Conservation (phyloP, 2,329 filamentous ascomycete species). For the Ophiostoma sp. region DNA sequence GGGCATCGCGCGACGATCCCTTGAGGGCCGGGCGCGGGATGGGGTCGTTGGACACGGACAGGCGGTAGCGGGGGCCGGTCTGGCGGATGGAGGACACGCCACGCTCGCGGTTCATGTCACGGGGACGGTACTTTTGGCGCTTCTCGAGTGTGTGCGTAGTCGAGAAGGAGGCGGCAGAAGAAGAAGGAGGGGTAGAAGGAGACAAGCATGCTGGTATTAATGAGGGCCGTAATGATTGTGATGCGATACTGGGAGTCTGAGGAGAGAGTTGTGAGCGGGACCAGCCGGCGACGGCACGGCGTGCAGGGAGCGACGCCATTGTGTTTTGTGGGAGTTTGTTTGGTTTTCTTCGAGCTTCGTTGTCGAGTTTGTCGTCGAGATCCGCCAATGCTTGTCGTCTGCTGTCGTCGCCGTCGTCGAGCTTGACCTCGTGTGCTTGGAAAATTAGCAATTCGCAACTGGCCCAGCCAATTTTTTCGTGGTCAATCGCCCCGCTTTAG, state of each 20-base stretch:
- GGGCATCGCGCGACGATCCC: neutral
- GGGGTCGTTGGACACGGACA: conserved; percentile 66
- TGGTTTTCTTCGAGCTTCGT: neutral
- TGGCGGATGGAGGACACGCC: conserved; percentile 77
- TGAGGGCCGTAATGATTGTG: conserved; percentile 5
- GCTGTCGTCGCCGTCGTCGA: conserved; percentile 6
- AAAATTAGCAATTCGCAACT: neutral
- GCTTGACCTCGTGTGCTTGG: neutral
- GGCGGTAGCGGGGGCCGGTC: conserved; percentile 67
- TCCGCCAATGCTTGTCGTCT: neutral
- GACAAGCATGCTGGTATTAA: neutral
- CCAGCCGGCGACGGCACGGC: conserved; percentile 11
- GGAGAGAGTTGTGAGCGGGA: neutral
- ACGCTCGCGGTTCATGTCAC: conserved; percentile 73
- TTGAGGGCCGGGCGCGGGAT: conserved; percentile 64
- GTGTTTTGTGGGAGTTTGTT: neutral
- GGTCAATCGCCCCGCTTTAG: neutral
- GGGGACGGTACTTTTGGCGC: conserved; percentile 45
- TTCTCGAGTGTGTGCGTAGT: conserved; percentile 49
- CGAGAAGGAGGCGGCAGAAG: conserved; percentile 42
- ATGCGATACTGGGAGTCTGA: conserved; percentile 2
- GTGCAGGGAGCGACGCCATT: conserved; percentile 17
- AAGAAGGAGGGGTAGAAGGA: neutral
- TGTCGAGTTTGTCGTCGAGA: neutral
- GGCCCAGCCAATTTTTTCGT: conserved; percentile 21